Base-by-base conservation (phyloP, 225 moss, liverwort and hornwort species). In the Sphagnum contortum region DNA sequence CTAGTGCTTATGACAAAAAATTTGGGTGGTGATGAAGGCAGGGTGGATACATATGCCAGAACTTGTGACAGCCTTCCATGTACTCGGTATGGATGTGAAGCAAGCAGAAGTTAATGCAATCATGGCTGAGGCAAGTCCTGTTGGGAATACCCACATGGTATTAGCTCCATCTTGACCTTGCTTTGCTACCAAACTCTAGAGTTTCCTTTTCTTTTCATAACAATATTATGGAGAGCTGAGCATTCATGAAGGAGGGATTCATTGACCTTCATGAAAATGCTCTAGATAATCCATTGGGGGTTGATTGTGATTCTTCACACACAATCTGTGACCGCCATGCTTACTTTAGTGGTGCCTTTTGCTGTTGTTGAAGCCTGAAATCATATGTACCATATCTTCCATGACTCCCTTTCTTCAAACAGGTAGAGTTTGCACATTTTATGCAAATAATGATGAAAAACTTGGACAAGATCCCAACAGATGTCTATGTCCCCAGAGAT, bases 361-460 rank as follows among this genome's bases (percentile, higher is more conserved):
- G 63, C 63, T 45, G 6, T 53, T 53, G 53, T 44, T 58, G 10
- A 44, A 58, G 44, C 14, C 50, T 12, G n/a, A 48, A 48, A 45
- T 66, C 10, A 9, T 54, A 46, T 62, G n/a, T 3, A 1, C 48
- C 29, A 29, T 29, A 29, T 29, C 29, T 29, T 29, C 49, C n/a
- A 51, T 8, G 12, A 6, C 10, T 45, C 51, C 44, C 46, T 45
- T 14, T 49, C 48, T 10, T 60, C 13, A 51, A 63, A 62, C 77
- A 91, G 89, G 80, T 95, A 65, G 82, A 88, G 53, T 94, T 82
- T 63, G 77, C 87, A 50, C 83, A 84, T 68, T 91, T 86, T 50
- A 77, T 82, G 52, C 77, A 80, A 71, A 88, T 91, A 57, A 94
- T 94, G 89, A 71, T 89, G 44, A 80, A 89, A 56, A 91, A 78